Base-by-base conservation (phyloP, 2,329 filamentous ascomycete species). In the Clonostachys rosea region DNA sequence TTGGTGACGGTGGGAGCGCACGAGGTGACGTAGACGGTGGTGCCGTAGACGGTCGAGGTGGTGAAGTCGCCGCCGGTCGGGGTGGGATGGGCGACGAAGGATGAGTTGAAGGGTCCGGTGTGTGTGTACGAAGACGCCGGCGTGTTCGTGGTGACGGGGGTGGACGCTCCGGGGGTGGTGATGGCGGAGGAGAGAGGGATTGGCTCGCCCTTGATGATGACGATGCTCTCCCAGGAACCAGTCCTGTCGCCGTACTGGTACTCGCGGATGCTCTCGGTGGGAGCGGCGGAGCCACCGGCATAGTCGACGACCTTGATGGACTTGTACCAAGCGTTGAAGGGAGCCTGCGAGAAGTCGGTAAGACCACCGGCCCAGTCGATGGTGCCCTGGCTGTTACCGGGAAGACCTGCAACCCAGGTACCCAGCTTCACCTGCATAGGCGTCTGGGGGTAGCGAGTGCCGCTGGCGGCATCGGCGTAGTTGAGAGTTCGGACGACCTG, bases 351-450 rank as follows among this genome's bases (percentile, higher is more conserved):
- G 59, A 79, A 81, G 60, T 80, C 64, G 55, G 78, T 51, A 73
- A 82, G 67, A 50, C 86, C 86, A 52, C 84, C 86, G 47, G 81
- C 80, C 83, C 83, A 86, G 49, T 77, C 54, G 50, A 91, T 86
- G 34, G 89, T 94, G 50, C 89, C 89, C 49, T 78, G 64, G 35
- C 79, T 61, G 56, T 89, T 86, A 52, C 69, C 64, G 49, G 69
- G 65, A 56, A 76, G 69, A 47, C 81, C 80, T 45, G 73, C 81
- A 43, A 81, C 78, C 84, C 85, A 88, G 55, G 79, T 78, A 52
- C 86, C 86, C 42, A 89, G 66, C 65, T 83, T 84, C 58, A 89
- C 63, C 63, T 84, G 79, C 80, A 86, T 84, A 43, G 86, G 86
- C 10, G 85, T 87, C 72, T 89, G 86, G 42, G 86, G 86, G 71